Evolutionary conservation across 2,329 filamentous ascomycete genomes (phyloP).

Genomic region (Diplodia intermedia): DNA sequence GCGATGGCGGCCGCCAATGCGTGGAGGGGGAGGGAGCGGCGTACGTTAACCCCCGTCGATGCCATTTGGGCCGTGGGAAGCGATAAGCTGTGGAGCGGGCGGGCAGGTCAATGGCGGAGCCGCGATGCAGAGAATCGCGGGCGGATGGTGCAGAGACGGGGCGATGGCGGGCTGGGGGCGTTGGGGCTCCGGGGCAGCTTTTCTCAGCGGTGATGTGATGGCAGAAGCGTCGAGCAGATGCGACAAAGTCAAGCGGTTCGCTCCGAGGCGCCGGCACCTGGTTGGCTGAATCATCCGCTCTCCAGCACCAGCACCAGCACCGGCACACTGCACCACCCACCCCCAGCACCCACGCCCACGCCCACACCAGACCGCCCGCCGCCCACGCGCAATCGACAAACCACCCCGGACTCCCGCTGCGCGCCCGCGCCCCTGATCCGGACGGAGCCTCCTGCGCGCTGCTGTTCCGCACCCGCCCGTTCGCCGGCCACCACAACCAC

Average conservation of each 20-base stretch:
- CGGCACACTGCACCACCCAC: not conserved
- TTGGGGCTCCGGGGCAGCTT: slow-evolving; percentile 25
- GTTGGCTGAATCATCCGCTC: slow-evolving; percentile 32
- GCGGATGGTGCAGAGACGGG: slow-evolving; percentile 28
- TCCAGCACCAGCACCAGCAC: not conserved
- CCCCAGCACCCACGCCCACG: not conserved
- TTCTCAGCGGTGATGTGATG: slow-evolving; percentile 29
- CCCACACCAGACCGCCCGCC: slow-evolving; percentile 15
- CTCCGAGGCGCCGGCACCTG: slow-evolving; percentile 29
- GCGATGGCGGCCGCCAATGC: slow-evolving; percentile 27
- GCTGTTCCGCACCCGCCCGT: not conserved
- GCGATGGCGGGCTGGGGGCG: slow-evolving; percentile 19
- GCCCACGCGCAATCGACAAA: not conserved
- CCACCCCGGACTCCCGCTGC: not conserved
- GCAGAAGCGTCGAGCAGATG: slow-evolving; percentile 30
- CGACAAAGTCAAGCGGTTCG: slow-evolving; percentile 31
- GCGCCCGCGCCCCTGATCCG: slow-evolving; percentile 18
- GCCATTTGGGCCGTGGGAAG: slow-evolving; percentile 30
- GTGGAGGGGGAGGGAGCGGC: slow-evolving; percentile 39
- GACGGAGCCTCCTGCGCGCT: slow-evolving; percentile 11
- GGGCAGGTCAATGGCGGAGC: slow-evolving; percentile 32
- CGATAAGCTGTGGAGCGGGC: slow-evolving; percentile 26
- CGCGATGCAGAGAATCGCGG: slow-evolving; percentile 30
- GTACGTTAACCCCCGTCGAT: slow-evolving; percentile 58
- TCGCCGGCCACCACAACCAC: not conserved